These are phyloP conservation scores for Agarophyton chilense DNA, from an alignment of 23 red algal species.

Conservation along the genomic window DNA sequence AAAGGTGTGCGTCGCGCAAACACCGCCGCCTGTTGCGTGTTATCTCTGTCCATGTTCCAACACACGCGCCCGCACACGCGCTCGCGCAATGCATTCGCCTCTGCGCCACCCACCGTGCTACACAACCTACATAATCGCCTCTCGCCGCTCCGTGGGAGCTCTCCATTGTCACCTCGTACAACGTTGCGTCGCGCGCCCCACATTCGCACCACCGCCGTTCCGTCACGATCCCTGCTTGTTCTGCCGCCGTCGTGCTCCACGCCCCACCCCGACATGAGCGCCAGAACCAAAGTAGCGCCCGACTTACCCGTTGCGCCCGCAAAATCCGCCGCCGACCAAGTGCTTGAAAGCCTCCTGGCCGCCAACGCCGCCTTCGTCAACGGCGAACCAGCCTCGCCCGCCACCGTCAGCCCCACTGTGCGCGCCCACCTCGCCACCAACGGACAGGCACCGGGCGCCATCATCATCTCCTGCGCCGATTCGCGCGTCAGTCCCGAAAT, in stretches of 20 bases:
- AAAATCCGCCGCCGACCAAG: background rate
- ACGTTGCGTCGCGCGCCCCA: background rate
- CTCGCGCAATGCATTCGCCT: background rate
- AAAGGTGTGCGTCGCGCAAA: background rate
- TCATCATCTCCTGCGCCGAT: conserved; percentile 81
- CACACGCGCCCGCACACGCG: background rate
- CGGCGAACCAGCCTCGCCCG: background rate
- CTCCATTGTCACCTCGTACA: background rate
- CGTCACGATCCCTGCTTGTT: no score
- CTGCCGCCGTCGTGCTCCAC: no score
- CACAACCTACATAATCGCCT: background rate
- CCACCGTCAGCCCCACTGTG: background rate
- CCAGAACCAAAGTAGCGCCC: background rate
- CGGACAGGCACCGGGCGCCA: conserved; percentile 70
- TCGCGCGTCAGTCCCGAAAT: conserved; percentile 76
- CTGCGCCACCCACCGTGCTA: background rate
- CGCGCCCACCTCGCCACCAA: conserved; percentile 46
- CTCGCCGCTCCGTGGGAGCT: background rate
- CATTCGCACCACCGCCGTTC: background rate
- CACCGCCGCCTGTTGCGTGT: background rate
- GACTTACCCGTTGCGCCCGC: background rate
- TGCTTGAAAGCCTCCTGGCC: conserved; percentile 24
- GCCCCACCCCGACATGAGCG: background rate
- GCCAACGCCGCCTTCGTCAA: conserved; percentile 51
- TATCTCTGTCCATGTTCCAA: background rate